Percentiles rank a stretch among this genome's conserved stretches.
Conservation (phyloP, 345 rosid genomes). For the Dovyalis caffra region DNA sequence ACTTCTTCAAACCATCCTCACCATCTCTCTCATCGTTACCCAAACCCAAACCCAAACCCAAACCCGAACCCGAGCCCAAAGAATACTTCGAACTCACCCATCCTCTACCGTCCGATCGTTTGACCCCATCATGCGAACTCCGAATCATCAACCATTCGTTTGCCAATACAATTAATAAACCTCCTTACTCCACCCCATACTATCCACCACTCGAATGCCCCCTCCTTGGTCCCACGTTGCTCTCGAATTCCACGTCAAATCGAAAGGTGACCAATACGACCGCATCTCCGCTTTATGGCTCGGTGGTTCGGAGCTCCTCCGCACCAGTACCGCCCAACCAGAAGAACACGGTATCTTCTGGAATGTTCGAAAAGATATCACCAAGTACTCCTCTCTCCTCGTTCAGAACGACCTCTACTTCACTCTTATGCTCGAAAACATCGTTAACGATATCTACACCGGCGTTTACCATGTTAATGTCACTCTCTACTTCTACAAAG, state of each 20-base stretch:
- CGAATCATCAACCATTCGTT: slow-evolving; percentile 68
- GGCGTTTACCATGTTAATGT: slow-evolving; percentile 70
- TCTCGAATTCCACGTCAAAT: slow-evolving; percentile 51
- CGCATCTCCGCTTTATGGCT: slow-evolving; percentile 83
- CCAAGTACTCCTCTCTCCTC: slow-evolving; percentile 68
- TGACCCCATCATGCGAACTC: slow-evolving; percentile 56
- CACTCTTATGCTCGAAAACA: slow-evolving; percentile 90
- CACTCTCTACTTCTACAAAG: slow-evolving; percentile 54
- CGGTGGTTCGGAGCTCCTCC: slow-evolving; percentile 77
- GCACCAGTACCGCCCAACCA: slow-evolving; percentile 92
- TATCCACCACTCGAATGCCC: slow-evolving; percentile 55
- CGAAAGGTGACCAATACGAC: slow-evolving; percentile 71
- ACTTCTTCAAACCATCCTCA: slow-evolving; percentile 27
- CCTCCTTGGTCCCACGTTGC: slow-evolving; percentile 63
- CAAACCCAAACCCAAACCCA: background rate
- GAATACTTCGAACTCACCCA: slow-evolving; percentile 52
- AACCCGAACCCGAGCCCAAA: slow-evolving; percentile 19
- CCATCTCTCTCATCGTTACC: slow-evolving; percentile 11
- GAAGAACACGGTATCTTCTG: slow-evolving; percentile 62
- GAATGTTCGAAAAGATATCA: slow-evolving; percentile 72
- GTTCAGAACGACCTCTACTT: slow-evolving; percentile 34
- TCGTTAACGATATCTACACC: slow-evolving; percentile 63
- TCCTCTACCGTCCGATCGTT: slow-evolving; percentile 54
- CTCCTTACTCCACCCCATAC: slow-evolving; percentile 68
- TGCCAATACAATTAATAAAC: slow-evolving; percentile 63